Conservation (phyloP, 2,329 filamentous ascomycete genomes). For the Cryphonectria naterciae region DNA sequence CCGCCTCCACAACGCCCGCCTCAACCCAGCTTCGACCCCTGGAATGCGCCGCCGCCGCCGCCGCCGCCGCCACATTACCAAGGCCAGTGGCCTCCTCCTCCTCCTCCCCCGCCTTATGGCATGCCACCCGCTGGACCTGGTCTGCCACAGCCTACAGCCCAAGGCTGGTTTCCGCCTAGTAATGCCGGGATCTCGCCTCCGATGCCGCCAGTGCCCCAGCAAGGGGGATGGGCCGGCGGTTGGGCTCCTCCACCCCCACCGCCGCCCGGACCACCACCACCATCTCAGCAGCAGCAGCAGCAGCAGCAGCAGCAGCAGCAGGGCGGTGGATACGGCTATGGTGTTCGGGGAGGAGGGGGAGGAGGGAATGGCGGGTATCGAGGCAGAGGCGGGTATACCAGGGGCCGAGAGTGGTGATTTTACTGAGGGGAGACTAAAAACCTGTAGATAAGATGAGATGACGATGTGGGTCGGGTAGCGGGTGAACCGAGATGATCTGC, state of each 20-base stretch:
- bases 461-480: neutral
- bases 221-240: constrained; percentile 30
- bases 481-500: neutral
- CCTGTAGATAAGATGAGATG: neutral
- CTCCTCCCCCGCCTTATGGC: constrained; percentile 41
- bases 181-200: constrained; percentile 5
- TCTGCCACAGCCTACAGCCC: constrained; percentile 26
- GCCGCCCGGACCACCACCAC: constrained; percentile 23
- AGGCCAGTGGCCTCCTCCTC: constrained; percentile 46
- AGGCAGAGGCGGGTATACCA: constrained; percentile 35
- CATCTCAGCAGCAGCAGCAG: neutral
- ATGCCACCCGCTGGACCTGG: constrained; percentile 32
- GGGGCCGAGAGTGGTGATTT: constrained; percentile 30
- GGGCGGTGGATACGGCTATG: constrained; percentile 26
- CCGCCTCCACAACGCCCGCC: constrained; percentile 28
- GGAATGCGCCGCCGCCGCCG: constrained; percentile 34
- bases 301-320: constrained; percentile 19
- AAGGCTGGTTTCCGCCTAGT: constrained; percentile 35
- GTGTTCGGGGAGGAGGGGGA: constrained; percentile 32
- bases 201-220: constrained; percentile 18
- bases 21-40: constrained; percentile 30
- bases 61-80: constrained; percentile 44
- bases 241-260: constrained; percentile 32
- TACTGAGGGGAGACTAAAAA: neutral
- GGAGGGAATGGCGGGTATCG: constrained; percentile 38